Conservation (phyloP, 192 early-diverging fungal genomes). For the Coemansia sp. region DNA sequence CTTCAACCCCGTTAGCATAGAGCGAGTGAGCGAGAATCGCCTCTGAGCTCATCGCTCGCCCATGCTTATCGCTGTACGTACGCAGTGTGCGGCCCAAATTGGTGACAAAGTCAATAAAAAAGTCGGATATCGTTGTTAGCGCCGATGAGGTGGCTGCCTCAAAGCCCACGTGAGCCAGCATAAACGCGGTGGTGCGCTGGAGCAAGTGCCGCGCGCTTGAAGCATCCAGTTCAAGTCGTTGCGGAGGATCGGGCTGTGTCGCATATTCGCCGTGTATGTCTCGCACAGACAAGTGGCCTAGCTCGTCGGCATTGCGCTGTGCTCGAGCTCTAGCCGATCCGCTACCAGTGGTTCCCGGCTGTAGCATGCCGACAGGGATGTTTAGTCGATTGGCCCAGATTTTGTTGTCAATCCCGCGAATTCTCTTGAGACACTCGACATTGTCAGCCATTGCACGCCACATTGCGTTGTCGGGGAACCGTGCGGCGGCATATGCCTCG, state of each 20-base stretch:
- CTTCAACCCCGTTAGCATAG: slow-evolving; percentile 78
- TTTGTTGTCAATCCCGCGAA: slow-evolving; percentile 63
- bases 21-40: slow-evolving; percentile 83
- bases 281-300: slow-evolving; percentile 4
- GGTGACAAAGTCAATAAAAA: slow-evolving; percentile 75
- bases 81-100: slow-evolving; percentile 85
- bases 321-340: slow-evolving; percentile 9
- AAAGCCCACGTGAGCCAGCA: slow-evolving; percentile 89
- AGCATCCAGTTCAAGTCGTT: slow-evolving; percentile 61
- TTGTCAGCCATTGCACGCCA: slow-evolving; percentile 57
- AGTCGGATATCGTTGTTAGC: slow-evolving; percentile 73
- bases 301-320: slow-evolving; percentile 6
- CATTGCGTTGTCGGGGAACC: slow-evolving; percentile 51
- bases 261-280: slow-evolving; percentile 32
- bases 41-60: slow-evolving; percentile 72
- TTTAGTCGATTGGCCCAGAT: slow-evolving; percentile 62
- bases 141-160: slow-evolving; percentile 72
- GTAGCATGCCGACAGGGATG: slow-evolving; percentile 37
- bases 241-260: slow-evolving; percentile 39
- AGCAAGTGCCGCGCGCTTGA: slow-evolving; percentile 62
- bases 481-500: slow-evolving; percentile 44
- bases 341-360: background rate
- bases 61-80: slow-evolving; percentile 75
- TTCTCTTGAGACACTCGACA: slow-evolving; percentile 54
- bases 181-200: slow-evolving; percentile 62